Evolutionary conservation across 768 basidiomycete genomes (phyloP), one percentile per base, ranked within the genome.

Genomic region (Mycena kentingensis): DNA sequence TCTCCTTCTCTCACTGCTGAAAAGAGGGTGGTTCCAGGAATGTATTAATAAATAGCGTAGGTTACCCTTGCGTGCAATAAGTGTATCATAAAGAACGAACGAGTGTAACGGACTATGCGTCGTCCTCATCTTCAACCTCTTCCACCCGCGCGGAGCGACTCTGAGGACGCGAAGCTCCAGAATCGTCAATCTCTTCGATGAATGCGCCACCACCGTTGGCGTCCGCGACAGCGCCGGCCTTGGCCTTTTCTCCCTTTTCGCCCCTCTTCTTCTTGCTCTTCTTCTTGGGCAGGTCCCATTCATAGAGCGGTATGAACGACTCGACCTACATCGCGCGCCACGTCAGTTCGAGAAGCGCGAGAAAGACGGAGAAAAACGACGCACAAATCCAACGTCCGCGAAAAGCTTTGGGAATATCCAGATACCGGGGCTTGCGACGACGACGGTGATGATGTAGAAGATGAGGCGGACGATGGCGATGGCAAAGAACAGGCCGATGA

Each of bases 321-420:
- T 98, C 97, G 51, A 99, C 83, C 96, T 98, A 62, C n/a, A 18
- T 27, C 39, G 19, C 45, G 18, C 19, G 46, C 27, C 21, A 5
- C 26, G 46, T 25, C 22, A 55, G 21, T n/a, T 28, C 3, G 18
- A 39, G 3, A 34, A 25, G 36, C 27, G 34, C 18, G 39, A 52
- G 32, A 25, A 41, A 52, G 16, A 45, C n/a, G n/a, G n/a, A n/a
- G n/a, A 27, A 22, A 29, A 26, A 39, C 19, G 8, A 85, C 96
- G 71, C 67, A 99, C 97, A 65, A 98, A 96, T 69, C 97, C 95
- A 49, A 98, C 96, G 64, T 99, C 96, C 13, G 96, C 97, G 60
- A 99, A 98, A 27, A 99, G 74, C 66, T 96, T 88, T 0, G 97
- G 97, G 78, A 98, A 99, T 74, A 98, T 88, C 97, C 97, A 99